Evolutionary conservation across 768 basidiomycete species (phyloP).

Genomic region (Phylloporus sp.): DNA sequence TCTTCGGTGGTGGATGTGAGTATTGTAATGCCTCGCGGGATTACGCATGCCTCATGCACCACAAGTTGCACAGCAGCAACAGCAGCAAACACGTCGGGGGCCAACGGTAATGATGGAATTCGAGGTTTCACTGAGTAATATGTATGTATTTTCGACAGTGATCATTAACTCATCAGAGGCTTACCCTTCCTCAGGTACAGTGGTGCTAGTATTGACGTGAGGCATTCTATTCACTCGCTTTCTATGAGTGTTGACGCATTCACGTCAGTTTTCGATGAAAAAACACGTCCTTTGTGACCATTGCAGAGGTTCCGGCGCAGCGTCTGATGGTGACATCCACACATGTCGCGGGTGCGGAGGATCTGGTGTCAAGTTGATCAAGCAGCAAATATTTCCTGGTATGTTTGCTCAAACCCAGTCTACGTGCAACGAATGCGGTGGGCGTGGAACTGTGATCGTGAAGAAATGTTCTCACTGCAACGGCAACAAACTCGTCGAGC

Average conservation of each 20-base stretch:
- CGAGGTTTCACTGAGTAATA: slow-evolving; percentile 81
- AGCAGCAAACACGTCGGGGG: slow-evolving; percentile 72
- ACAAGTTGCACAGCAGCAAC: slow-evolving; percentile 41
- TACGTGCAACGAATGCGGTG: slow-evolving; percentile 79
- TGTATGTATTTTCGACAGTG: slow-evolving; percentile 41
- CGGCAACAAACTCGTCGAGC: slow-evolving; percentile 78
- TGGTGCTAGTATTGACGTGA: slow-evolving; percentile 79
- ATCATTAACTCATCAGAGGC: neutral
- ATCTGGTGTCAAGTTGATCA: slow-evolving; percentile 74
- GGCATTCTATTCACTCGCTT: slow-evolving; percentile 15
- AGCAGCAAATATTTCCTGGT: slow-evolving; percentile 93
- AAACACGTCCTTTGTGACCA: slow-evolving; percentile 94
- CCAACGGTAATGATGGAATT: slow-evolving; percentile 76
- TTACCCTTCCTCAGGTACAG: slow-evolving; percentile 52
- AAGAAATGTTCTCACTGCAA: slow-evolving; percentile 77
- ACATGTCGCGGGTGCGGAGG: slow-evolving; percentile 83
- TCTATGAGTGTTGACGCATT: slow-evolving; percentile 2
- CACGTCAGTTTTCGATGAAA: slow-evolving; percentile 77
- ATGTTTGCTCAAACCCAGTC: slow-evolving; percentile 90
- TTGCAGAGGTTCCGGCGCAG: slow-evolving; percentile 93
- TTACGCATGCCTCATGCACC: neutral
- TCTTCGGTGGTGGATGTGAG: slow-evolving; percentile 83
- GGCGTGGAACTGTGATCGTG: slow-evolving; percentile 75
- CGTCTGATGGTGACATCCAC: slow-evolving; percentile 82
- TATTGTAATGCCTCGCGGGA: slow-evolving; percentile 11